A percentile compares a stretch with the other conserved stretches of the same genome.
phyloP scores from a whole-genome alignment of 1,284 basidiomycete species.

The Cutaneotrichosporon mucoides region DNA sequence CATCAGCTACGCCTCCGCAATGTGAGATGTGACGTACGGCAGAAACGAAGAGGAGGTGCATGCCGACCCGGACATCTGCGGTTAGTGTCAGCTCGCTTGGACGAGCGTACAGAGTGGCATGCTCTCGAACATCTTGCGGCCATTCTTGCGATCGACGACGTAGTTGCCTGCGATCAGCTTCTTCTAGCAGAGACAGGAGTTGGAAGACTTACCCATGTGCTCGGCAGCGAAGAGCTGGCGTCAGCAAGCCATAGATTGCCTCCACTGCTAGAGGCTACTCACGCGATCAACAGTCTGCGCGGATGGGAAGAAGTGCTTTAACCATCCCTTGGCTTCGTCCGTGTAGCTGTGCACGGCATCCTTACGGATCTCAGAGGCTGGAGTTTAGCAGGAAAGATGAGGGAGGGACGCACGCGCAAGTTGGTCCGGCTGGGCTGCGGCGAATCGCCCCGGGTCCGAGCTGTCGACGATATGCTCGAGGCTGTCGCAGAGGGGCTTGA shows the following conservation, averaged over 20 bases:
- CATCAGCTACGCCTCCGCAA: neutral
- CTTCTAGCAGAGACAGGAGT: neutral
- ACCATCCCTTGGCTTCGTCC: constrained; percentile 29
- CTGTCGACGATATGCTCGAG: constrained; percentile 32
- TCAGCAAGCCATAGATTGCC: neutral
- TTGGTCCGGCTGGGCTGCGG: constrained; percentile 15
- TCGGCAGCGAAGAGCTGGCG: constrained; percentile 42
- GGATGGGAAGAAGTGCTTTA: constrained; percentile 39
- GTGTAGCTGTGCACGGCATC: constrained; percentile 37
- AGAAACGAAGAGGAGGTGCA: constrained; percentile 67
- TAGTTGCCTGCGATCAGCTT: constrained; percentile 58
- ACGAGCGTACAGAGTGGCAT: constrained; percentile 69
- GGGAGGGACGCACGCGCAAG: constrained; percentile 30
- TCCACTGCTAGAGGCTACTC: too few species aligned
- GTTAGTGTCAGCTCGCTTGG: constrained; percentile 1
- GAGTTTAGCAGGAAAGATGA: neutral
- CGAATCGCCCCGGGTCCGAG: constrained; percentile 5
- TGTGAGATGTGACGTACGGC: constrained; percentile 23
- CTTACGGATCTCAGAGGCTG: constrained; percentile 26
- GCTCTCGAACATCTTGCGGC: constrained; percentile 65
- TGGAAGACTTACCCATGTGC: constrained; percentile 45
- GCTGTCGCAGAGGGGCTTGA: constrained; percentile 31
- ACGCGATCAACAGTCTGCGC: constrained; percentile 40
- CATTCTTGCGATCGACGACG: constrained; percentile 59
- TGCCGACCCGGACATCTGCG: constrained; percentile 54